Conservation (phyloP, 2,329 filamentous ascomycete species). For the Penicillium sp. region DNA sequence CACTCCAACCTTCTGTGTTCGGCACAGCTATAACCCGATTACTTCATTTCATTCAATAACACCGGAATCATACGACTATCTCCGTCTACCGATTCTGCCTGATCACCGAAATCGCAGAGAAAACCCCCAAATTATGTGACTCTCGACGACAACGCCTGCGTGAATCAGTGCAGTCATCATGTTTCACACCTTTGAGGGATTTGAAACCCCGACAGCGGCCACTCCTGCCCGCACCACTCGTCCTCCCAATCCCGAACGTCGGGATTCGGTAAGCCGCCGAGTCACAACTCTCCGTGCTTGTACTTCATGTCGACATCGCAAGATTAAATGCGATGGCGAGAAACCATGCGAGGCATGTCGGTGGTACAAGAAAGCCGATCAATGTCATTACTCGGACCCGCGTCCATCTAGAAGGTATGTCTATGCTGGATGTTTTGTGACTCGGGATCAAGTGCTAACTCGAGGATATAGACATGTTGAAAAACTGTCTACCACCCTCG, state of each 20-base stretch:
- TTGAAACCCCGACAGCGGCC: constrained; percentile 43
- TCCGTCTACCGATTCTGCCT: constrained; percentile 7
- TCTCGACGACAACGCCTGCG: constrained; percentile 6
- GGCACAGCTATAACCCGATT: too few relatives aligned
- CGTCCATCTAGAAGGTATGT: constrained; percentile 77
- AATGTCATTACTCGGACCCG: constrained; percentile 82
- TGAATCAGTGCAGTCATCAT: constrained; percentile 33
- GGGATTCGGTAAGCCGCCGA: constrained; percentile 42
- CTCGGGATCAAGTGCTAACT: constrained; percentile 26
- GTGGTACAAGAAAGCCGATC: constrained; percentile 79
- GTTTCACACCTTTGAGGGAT: constrained; percentile 53
- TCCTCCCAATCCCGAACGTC: constrained; percentile 41
- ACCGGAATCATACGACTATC: constrained; percentile 8
- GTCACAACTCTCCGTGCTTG: constrained; percentile 62
- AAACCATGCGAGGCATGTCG: constrained; percentile 83
- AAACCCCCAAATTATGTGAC: constrained; percentile 27
- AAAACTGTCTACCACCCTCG: constrained; percentile 67
- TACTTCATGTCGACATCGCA: constrained; percentile 77
- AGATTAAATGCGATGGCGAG: constrained; percentile 82
- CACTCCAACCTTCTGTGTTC: background rate
- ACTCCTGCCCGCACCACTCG: constrained; percentile 36
- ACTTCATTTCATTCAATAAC: background rate
- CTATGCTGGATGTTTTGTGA: background rate
- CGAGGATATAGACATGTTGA: constrained; percentile 51
- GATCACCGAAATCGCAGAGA: constrained; percentile 10